These are phyloP conservation scores for Seiridium unicorne DNA, from an alignment of 2,329 filamentous ascomycete genomes.

Conservation along the genomic window DNA sequence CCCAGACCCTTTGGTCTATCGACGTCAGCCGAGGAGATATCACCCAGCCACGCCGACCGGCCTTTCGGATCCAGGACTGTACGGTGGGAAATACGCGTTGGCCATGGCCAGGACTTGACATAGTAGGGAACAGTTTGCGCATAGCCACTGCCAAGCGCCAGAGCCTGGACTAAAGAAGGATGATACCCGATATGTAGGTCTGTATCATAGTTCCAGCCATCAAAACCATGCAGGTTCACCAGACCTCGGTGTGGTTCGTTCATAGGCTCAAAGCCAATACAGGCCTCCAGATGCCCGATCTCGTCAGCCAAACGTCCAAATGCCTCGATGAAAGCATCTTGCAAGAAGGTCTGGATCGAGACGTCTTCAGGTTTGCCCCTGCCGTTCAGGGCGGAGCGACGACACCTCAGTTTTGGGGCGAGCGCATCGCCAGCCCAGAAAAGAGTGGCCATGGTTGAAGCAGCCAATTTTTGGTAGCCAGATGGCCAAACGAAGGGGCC, in stretches of 20 bases:
- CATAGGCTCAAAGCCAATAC: constrained; percentile 39
- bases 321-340: constrained; percentile 31
- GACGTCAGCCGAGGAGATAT: constrained; percentile 5
- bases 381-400: constrained; percentile 1
- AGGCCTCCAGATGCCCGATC: constrained; percentile 29
- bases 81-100: constrained; percentile 33
- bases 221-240: constrained; percentile 35
- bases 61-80: constrained; percentile 34
- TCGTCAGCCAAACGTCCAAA: constrained; percentile 33
- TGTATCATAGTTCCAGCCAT: constrained; percentile 40
- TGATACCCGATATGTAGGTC: constrained; percentile 40
- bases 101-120: constrained; percentile 40
- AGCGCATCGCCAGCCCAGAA: constrained; percentile 26
- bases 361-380: constrained; percentile 7
- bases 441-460: constrained; percentile 27
- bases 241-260: constrained; percentile 41
- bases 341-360: constrained; percentile 27
- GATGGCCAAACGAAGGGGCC: constrained; percentile 36
- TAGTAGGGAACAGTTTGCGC: constrained; percentile 35
- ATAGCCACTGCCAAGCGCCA: constrained; percentile 39
- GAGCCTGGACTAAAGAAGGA: constrained; percentile 33
- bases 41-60: constrained; percentile 28
- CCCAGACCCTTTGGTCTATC: constrained; percentile 26
- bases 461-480: constrained; percentile 35
- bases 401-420: constrained; percentile 19